Base-by-base conservation (phyloP, 768 basidiomycete genomes). In the Chalciporus pseudorubinellus region DNA sequence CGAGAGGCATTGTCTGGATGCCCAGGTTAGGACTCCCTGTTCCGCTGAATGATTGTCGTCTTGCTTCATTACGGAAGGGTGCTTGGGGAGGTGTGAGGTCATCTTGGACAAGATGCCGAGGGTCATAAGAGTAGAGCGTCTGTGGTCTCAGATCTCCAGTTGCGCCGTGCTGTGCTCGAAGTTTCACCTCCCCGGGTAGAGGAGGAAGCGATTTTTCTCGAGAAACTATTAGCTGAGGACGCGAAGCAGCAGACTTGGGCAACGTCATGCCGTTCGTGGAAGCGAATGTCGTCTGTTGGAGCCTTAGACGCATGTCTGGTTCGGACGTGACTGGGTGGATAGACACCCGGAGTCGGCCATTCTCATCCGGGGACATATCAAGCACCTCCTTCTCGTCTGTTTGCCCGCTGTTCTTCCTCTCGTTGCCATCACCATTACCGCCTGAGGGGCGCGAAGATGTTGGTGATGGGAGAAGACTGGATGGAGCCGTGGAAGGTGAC, bases 151-250 rank as follows among this genome's bases (percentile, higher is more conserved):
- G 55, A 38, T 85, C 84, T 2, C 59, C 61, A 18, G 67, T 59
- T 50, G 66, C 31, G 31, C 50, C 34, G 6, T 71, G 67, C n/a
- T 71, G 71, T 13, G 70, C 62, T 31, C 73, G 75, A 22, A 72
- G 69, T 44, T 71, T 72, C 61, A 76, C 76, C 20, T 80, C 79
- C 14, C 74, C 78, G 3, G 86, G 90, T 38, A 92, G 76, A 10
- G 90, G 89, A 5, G 90, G 90, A 4, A 92, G 69, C 6, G 82
- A 85, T 60, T 92, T 92, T 53, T 92, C 88, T 44, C 85, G 74
- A 16, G 74, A 70, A 48, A 79, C 55, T 31, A 34, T 26, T 21
- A 51, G 41, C 20, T 64, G 62, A 29, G 54, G 28, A 21, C 58
- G 61, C 39, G 48, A 22, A 22, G 41, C 20, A 3, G 45, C 34